phyloP scores from a whole-genome alignment of 1,139 yeast species.

The Scheffersomyces cryptocercus region DNA sequence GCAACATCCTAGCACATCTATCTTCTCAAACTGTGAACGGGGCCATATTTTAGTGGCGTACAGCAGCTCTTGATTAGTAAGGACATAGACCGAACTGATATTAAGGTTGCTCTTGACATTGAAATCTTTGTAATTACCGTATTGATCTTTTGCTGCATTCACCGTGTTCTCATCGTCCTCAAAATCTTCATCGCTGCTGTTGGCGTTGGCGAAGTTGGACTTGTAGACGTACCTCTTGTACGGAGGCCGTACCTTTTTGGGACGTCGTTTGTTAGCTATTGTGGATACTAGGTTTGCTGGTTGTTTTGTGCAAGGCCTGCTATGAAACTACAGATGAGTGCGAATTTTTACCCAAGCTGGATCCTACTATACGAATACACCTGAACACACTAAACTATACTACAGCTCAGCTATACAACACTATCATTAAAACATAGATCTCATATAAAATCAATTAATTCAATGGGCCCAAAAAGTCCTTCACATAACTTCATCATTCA shows the following conservation, averaged over 20 bases:
- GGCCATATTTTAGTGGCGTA: constrained; percentile 36
- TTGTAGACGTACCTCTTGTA: constrained; percentile 78
- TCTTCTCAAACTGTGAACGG: constrained; percentile 44
- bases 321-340: no score
- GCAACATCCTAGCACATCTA: constrained; percentile 44
- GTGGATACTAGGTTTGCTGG: constrained; percentile 15
- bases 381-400: no score
- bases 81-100: constrained; percentile 38
- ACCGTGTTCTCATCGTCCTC: constrained; percentile 25
- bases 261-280: constrained; percentile 86
- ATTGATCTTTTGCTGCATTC: constrained; percentile 12
- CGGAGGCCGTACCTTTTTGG: constrained; percentile 76
- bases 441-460: no score
- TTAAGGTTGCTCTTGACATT: constrained; percentile 26
- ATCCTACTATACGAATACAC: no score
- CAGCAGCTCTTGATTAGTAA: constrained; percentile 25
- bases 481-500: no score
- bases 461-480: no score
- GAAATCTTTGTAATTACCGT: constrained; percentile 29
- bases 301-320: no score
- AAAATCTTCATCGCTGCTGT: constrained; percentile 38
- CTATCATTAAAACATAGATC: no score
- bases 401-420: no score
- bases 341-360: no score
- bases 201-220: constrained; percentile 36